Evolutionary conservation across 2,329 filamentous ascomycete species (phyloP), one percentile per base, ranked within the genome.

Genomic region (Didymella arachidicola): DNA sequence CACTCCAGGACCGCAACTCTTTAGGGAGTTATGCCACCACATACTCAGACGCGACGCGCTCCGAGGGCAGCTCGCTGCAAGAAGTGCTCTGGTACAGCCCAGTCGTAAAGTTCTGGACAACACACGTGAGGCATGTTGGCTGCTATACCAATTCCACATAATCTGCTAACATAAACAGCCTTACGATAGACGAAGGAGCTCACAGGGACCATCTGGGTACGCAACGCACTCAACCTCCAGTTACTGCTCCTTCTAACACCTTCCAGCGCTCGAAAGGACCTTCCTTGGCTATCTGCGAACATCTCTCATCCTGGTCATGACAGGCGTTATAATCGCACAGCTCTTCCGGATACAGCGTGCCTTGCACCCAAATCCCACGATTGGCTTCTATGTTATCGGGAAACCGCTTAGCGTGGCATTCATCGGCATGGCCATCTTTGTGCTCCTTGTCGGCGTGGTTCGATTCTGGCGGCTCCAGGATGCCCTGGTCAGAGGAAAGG

Each of bases 241-340:
- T 34, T 16, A 16, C 32, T 34, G 12, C 12, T 16, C 32, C 16
- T n/a, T 10, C 30, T 54, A 47, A 67, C 57, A 44, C 29, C 42
- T 1, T 38, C 38, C 67, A 92, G 89, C 90, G 36, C 83, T 92
- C 53, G 89, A 93, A 76, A 82, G 89, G 56, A 93, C 89, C 18
- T 93, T 89, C 70, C 84, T 93, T 18, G 88, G 84, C 29, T 92
- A 92, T 73, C 81, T 92, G 29, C 85, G 89, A 19, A 92, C 89
- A 1, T 90, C 88, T 0, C 77, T 90, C 36, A 82, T 84, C n/a
- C 80, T 92, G 38, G 87, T 88, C 14, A 88, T 91, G 77, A 78
- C 87, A 19, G 88, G 89, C 18, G 84, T 89, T 2, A 67, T 86
- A 3, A 82, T 89, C 27, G 86, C 88, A 0, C 89, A 92, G 69